A percentile compares a stretch with the other conserved stretches of the same genome.
Evolutionary conservation across 2,329 filamentous ascomycete genomes (phyloP).

Genomic region (Camillea tinctor): DNA sequence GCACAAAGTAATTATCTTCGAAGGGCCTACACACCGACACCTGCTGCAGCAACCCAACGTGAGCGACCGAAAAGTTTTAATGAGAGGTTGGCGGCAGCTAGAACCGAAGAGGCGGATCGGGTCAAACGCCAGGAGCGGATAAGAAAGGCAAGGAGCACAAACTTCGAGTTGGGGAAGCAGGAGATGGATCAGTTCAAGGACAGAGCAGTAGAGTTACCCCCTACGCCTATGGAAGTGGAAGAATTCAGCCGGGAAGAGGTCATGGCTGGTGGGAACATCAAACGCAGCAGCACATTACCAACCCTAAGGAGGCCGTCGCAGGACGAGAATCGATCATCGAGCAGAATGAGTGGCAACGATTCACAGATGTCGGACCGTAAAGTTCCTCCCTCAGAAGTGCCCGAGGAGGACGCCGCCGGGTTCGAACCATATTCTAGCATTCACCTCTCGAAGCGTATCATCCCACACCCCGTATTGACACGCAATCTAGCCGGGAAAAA

Average conservation of each 20-base stretch:
- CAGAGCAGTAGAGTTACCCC: slow-evolving; percentile 54
- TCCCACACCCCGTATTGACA: slow-evolving; percentile 77
- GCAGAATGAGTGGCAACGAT: slow-evolving; percentile 15
- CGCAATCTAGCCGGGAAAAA: slow-evolving; percentile 78
- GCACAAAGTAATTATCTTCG: slow-evolving; percentile 42
- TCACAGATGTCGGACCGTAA: slow-evolving; percentile 25
- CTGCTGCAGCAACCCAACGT: slow-evolving; percentile 26
- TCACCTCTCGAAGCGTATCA: slow-evolving; percentile 77
- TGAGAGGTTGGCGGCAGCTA: slow-evolving; percentile 75
- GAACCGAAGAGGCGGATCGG: slow-evolving; percentile 52
- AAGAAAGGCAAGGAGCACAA: slow-evolving; percentile 50
- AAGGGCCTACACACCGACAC: slow-evolving; percentile 41
- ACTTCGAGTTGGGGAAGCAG: slow-evolving; percentile 56
- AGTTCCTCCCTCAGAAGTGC: slow-evolving; percentile 34
- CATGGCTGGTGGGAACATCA: slow-evolving; percentile 39
- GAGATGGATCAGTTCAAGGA: slow-evolving; percentile 61
- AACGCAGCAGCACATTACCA: slow-evolving; percentile 45
- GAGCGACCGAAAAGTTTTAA: slow-evolving; percentile 66
- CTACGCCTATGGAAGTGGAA: slow-evolving; percentile 46
- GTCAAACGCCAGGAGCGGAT: slow-evolving; percentile 53
- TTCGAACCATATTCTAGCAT: slow-evolving; percentile 86
- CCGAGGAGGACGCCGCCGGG: slow-evolving; percentile 53
- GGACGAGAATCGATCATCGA: slow-evolving; percentile 13
- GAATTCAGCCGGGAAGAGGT: slow-evolving; percentile 66
- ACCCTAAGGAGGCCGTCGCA: slow-evolving; percentile 25